Evolutionary conservation across 345 rosid genomes (phyloP).

Genomic region (Syzygium oleosum): DNA sequence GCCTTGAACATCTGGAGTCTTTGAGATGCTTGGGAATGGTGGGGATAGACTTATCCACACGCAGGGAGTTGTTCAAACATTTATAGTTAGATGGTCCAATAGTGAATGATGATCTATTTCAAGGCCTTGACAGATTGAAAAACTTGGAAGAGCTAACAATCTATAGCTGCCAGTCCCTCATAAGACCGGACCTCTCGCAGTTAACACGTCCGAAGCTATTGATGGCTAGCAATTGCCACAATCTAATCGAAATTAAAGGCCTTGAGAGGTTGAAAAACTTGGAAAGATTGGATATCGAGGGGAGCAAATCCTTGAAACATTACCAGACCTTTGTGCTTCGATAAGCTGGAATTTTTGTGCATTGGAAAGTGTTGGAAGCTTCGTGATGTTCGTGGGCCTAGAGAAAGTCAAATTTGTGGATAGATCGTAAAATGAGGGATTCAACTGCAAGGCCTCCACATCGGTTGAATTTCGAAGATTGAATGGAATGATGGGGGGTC

Average conservation of each 20-base stretch:
- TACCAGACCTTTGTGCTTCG: background rate
- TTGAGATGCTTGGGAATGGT: background rate
- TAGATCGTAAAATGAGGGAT: background rate
- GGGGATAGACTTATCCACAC: no score
- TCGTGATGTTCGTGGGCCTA: background rate
- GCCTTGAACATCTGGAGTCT: background rate
- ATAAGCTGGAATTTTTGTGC: background rate
- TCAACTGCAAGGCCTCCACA: background rate
- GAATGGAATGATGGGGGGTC: no score
- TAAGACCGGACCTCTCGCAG: rapidly evolving
- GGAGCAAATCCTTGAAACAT: background rate
- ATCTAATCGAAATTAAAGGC: background rate
- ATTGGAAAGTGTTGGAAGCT: background rate
- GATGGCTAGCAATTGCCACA: background rate
- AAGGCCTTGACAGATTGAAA: background rate
- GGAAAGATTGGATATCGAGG: background rate
- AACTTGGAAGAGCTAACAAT: background rate
- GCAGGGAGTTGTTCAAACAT: no score
- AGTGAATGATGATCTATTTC: no score
- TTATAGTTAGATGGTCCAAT: no score
- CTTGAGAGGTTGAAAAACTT: background rate
- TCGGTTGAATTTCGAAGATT: background rate
- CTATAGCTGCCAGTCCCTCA: background rate
- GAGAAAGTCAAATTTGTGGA: background rate
- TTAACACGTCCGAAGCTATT: background rate